These are phyloP conservation scores for Dentipellis fragilis DNA, from an alignment of 768 basidiomycete genomes.

Conservation along the genomic window DNA sequence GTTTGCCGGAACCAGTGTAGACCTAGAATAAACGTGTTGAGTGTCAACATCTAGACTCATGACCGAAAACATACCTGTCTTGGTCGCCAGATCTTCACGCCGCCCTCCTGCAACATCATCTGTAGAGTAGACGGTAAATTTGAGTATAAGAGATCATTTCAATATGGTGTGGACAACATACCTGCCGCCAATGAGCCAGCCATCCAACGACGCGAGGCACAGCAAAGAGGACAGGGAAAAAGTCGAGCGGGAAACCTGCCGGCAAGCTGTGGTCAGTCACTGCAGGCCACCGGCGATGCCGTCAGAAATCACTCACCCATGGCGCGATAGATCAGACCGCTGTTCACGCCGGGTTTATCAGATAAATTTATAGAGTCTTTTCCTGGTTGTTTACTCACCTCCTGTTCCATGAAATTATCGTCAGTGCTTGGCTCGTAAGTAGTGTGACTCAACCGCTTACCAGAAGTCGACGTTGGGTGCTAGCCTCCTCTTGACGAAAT, in stretches of 20 bases:
- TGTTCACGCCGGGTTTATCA: conserved; percentile 18
- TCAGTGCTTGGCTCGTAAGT: not conserved
- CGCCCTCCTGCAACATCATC: conserved; percentile 87
- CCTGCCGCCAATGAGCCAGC: conserved; percentile 90
- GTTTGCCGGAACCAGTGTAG: conserved; percentile 65
- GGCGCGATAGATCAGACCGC: conserved; percentile 83
- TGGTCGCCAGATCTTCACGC: conserved; percentile 91
- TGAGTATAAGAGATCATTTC: not conserved
- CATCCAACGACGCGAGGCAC: conserved; percentile 90
- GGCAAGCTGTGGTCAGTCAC: too few relatives aligned
- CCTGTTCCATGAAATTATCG: conserved; percentile 27
- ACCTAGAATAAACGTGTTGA: conserved; percentile 34
- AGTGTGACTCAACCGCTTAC: conserved; percentile 30
- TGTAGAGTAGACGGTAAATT: conserved; percentile 19
- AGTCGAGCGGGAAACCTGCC: conserved; percentile 84
- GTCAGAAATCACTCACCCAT: conserved; percentile 50
- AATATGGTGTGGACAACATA: conserved; percentile 15
- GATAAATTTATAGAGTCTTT: too few relatives aligned
- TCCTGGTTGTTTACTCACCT: conserved; percentile 25
- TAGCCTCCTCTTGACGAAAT: conserved; percentile 71
- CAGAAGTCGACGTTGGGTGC: conserved; percentile 92
- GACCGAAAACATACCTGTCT: conserved; percentile 44
- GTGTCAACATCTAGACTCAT: not conserved
- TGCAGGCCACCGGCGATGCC: too few relatives aligned
- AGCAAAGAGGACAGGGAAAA: conserved; percentile 89